A percentile compares a stretch with the other conserved stretches of the same genome.
Conservation (phyloP, 345 rosid species). For the Citropsis articulata region DNA sequence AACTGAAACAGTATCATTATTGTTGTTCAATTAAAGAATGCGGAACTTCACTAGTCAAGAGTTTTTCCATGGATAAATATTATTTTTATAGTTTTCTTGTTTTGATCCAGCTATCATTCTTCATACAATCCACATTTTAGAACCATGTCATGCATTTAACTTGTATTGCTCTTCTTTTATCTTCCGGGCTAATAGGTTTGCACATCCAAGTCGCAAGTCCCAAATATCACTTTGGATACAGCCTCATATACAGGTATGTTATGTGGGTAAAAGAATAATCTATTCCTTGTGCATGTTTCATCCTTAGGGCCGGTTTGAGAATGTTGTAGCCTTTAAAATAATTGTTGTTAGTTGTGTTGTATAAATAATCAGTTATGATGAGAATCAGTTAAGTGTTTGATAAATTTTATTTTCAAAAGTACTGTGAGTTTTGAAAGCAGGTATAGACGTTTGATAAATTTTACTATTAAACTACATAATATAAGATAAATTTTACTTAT, state of each 20-base stretch:
- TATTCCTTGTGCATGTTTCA: constrained; percentile 12
- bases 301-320: too few relatives aligned
- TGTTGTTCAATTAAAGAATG: not conserved
- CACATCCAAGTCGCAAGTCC: constrained; percentile 63
- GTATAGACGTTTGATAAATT: too few relatives aligned
- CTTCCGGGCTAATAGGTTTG: constrained; percentile 58
- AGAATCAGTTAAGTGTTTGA: too few relatives aligned
- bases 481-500: too few relatives aligned
- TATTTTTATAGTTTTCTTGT: not conserved
- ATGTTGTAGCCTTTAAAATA: too few relatives aligned
- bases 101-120: not conserved
- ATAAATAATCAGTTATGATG: too few relatives aligned
- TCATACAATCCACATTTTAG: not conserved
- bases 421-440: too few relatives aligned
- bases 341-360: too few relatives aligned
- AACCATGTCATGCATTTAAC: constrained; percentile 9
- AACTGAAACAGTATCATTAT: not conserved
- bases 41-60: not conserved
- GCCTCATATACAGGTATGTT: constrained; percentile 72
- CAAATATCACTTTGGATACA: constrained; percentile 91
- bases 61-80: not conserved
- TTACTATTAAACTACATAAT: too few relatives aligned
- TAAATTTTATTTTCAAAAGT: too few relatives aligned
- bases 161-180: constrained; percentile 14
- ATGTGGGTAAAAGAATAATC: constrained; percentile 13